Evolutionary conservation across 805 yeast species (phyloP).

Genomic region (Saccharomycopsis javanensis): DNA sequence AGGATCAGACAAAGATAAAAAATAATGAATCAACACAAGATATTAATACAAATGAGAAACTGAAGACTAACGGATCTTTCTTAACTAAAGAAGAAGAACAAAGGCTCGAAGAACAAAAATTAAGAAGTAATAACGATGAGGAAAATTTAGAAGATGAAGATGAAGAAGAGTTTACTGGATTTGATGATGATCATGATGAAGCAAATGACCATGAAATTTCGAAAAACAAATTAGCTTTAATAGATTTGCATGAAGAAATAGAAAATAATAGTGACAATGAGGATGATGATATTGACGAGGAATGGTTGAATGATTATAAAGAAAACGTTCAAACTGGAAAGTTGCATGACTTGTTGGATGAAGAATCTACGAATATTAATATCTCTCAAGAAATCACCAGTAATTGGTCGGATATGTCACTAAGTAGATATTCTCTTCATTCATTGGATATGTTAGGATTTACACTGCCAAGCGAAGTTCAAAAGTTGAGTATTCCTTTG

Average conservation of each 20-base stretch:
- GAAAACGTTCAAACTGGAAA: constrained; percentile 24
- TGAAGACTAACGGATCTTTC: constrained; percentile 16
- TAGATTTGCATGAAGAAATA: constrained; percentile 24
- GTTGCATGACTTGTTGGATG: constrained; percentile 18
- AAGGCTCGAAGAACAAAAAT: constrained; percentile 21
- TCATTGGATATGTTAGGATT: constrained; percentile 56
- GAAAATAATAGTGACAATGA: constrained; percentile 12
- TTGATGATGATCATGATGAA: constrained; percentile 15
- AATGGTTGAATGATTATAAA: constrained; percentile 27
- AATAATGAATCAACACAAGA: constrained; percentile 19
- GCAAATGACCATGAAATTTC: constrained; percentile 21
- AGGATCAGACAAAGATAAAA: constrained; percentile 26
- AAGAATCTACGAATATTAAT: constrained; percentile 24
- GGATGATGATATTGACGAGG: constrained; percentile 16
- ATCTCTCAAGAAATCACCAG: constrained; percentile 37
- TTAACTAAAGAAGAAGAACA: constrained; percentile 20
- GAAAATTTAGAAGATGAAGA: constrained; percentile 21
- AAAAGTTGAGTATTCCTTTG: constrained; percentile 60
- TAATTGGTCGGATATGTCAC: constrained; percentile 42
- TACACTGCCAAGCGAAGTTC: constrained; percentile 74
- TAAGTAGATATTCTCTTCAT: constrained; percentile 48
- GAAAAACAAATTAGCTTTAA: background rate
- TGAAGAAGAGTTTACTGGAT: constrained; percentile 21
- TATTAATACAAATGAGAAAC: constrained; percentile 6
- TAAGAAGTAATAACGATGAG: constrained; percentile 7